These are phyloP conservation scores for Nakazawaea wyomingensis DNA, from an alignment of 805 yeast species.

Conservation along the genomic window DNA sequence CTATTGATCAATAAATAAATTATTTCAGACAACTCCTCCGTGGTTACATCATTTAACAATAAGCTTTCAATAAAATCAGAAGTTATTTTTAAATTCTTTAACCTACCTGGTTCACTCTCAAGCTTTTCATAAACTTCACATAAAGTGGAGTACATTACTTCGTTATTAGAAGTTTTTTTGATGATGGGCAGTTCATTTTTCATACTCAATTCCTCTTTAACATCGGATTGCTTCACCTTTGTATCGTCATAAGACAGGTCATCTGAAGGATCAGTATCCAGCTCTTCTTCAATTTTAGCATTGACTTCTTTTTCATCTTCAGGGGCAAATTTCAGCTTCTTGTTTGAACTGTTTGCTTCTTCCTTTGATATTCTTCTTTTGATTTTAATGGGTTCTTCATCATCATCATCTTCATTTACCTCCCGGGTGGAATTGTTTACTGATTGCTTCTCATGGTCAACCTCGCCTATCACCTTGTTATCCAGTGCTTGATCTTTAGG, in stretches of 20 bases:
- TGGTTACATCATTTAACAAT: slow-evolving; percentile 43
- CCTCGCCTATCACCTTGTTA: background rate
- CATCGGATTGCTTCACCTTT: background rate
- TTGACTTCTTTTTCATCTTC: background rate
- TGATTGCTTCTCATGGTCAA: background rate
- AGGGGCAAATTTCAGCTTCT: background rate
- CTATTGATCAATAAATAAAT: slow-evolving; percentile 84
- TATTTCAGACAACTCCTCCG: slow-evolving; percentile 51
- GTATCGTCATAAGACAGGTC: background rate
- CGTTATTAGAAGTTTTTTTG: slow-evolving; percentile 7
- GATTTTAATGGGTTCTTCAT: background rate
- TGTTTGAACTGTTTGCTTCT: background rate
- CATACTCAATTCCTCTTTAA: background rate
- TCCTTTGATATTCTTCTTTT: background rate
- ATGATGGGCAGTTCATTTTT: slow-evolving; percentile 3
- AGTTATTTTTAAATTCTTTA: slow-evolving; percentile 73
- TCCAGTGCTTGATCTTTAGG: too few species aligned
- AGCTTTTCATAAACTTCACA: slow-evolving; percentile 69
- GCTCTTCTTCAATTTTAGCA: background rate
- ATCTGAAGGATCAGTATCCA: slow-evolving; percentile 7
- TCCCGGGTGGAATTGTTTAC: background rate
- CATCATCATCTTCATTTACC: background rate
- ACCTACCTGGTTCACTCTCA: slow-evolving; percentile 76
- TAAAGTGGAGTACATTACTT: slow-evolving; percentile 35
- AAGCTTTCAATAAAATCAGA: slow-evolving; percentile 68